Evolutionary conservation across 805 yeast species (phyloP).

Genomic region (Lachancea kluyveri): DNA sequence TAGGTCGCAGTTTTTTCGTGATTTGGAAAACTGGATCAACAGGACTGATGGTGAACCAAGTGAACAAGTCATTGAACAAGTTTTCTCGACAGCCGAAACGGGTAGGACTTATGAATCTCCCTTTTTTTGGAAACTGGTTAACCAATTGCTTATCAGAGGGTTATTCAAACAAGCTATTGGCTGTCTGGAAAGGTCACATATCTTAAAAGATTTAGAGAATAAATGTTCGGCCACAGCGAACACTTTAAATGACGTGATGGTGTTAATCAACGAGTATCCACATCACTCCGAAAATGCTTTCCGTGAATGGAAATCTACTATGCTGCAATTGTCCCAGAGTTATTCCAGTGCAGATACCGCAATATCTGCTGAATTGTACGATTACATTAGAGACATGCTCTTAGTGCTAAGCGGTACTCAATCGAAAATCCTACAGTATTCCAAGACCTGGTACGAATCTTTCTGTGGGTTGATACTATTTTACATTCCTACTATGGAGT

Average conservation of each 20-base stretch:
- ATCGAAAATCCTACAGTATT: slow-evolving; percentile 41
- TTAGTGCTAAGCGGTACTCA: slow-evolving; percentile 34
- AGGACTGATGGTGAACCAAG: slow-evolving; percentile 64
- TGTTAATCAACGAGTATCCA: slow-evolving; percentile 34
- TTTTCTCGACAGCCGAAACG: slow-evolving; percentile 39
- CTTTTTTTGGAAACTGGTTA: slow-evolving; percentile 57
- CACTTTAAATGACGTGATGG: slow-evolving; percentile 29
- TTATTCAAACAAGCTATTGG: slow-evolving; percentile 47
- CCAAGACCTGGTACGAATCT: slow-evolving; percentile 66
- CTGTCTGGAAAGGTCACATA: slow-evolving; percentile 24
- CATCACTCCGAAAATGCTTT: slow-evolving; percentile 26
- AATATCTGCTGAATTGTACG: slow-evolving; percentile 23
- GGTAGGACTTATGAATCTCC: slow-evolving; percentile 36
- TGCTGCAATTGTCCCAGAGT: slow-evolving; percentile 21
- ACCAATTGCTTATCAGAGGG: slow-evolving; percentile 56
- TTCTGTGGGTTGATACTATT: slow-evolving; percentile 49
- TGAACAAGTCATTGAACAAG: slow-evolving; percentile 39
- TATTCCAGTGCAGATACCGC: slow-evolving; percentile 21
- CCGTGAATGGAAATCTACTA: slow-evolving; percentile 34
- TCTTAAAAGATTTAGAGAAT: slow-evolving; percentile 14
- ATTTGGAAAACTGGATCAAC: slow-evolving; percentile 58
- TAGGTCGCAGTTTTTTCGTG: slow-evolving; percentile 26
- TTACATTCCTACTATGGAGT: slow-evolving; percentile 48
- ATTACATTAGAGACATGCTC: slow-evolving; percentile 28
- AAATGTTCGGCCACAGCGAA: slow-evolving; percentile 22